A percentile compares a stretch with the other conserved stretches of the same genome.
phyloP scores from a whole-genome alignment of 2,329 filamentous ascomycete species.

The Penicillium capsulatum region DNA sequence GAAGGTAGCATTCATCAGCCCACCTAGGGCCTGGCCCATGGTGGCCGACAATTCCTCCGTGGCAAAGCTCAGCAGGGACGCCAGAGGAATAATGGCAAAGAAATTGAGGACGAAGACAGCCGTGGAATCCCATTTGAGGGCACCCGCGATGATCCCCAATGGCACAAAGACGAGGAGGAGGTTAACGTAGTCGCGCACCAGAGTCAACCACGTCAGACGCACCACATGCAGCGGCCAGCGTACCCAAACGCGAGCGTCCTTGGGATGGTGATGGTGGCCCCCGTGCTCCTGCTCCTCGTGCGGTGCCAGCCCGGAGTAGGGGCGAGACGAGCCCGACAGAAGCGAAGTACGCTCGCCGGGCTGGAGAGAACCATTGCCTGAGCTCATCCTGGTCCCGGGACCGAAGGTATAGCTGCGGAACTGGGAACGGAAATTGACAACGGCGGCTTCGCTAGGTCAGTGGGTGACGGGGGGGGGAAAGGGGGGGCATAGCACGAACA shows the following conservation, averaged over 20 bases:
- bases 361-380: constrained; percentile 30
- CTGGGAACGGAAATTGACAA: constrained; percentile 25
- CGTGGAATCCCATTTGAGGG: constrained; percentile 55
- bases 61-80: constrained; percentile 59
- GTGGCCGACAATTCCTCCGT: constrained; percentile 60
- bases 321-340: constrained; percentile 21
- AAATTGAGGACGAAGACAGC: constrained; percentile 61
- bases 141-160: constrained; percentile 58
- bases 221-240: constrained; percentile 38
- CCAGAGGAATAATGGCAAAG: constrained; percentile 60
- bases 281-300: constrained; percentile 16
- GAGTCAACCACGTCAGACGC: constrained; percentile 42
- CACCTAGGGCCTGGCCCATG: constrained; percentile 59
- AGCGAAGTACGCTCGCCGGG: constrained; percentile 36
- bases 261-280: constrained; percentile 28
- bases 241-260: constrained; percentile 37
- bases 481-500: constrained; percentile 16
- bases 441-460: constrained; percentile 22
- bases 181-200: constrained; percentile 54
- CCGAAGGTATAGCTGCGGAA: constrained; percentile 32
- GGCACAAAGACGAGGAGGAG: constrained; percentile 62
- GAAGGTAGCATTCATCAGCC: constrained; percentile 63
- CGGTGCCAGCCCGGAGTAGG: constrained; percentile 16
- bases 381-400: constrained; percentile 28
- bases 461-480: constrained; percentile 1